Percentiles rank a stretch among this genome's conserved stretches.
Evolutionary conservation across 371 early-diverging fungal genomes (phyloP).

Genomic region (Dinochytrium kinnereticum): DNA sequence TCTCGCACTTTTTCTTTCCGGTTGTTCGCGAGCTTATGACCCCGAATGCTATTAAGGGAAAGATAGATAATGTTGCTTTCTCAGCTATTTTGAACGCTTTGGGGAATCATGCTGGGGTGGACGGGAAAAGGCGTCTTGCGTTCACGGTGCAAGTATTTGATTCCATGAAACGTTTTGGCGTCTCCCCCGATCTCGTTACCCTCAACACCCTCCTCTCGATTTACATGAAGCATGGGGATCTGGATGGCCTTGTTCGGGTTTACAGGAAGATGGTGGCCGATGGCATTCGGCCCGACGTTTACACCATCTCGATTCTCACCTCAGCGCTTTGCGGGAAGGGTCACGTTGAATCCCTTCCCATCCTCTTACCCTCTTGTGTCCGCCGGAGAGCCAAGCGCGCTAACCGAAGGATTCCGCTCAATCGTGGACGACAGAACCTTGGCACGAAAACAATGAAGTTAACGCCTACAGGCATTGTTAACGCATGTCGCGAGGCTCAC

Average conservation of each 20-base stretch:
- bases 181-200: not conserved
- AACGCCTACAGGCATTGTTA: not conserved
- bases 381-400: too few relatives aligned
- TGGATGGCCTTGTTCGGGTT: not conserved
- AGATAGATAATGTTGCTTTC: not conserved
- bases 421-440: too few relatives aligned
- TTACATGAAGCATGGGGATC: not conserved
- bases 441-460: not conserved
- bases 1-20: not conserved
- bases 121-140: too few relatives aligned
- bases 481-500: not conserved
- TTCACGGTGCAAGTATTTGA: too few relatives aligned
- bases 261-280: not conserved
- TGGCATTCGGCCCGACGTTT: too few relatives aligned
- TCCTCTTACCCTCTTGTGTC: too few relatives aligned
- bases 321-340: too few relatives aligned
- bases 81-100: not conserved
- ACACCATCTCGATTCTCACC: too few relatives aligned
- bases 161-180: too few relatives aligned
- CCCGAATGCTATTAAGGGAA: not conserved
- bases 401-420: too few relatives aligned
- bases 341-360: too few relatives aligned
- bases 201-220: not conserved
- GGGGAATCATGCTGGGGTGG: too few relatives aligned
- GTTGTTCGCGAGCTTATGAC: not conserved